phyloP scores from a whole-genome alignment of 176 grass and related monocot genomes.

The Aegilops tauschii region DNA sequence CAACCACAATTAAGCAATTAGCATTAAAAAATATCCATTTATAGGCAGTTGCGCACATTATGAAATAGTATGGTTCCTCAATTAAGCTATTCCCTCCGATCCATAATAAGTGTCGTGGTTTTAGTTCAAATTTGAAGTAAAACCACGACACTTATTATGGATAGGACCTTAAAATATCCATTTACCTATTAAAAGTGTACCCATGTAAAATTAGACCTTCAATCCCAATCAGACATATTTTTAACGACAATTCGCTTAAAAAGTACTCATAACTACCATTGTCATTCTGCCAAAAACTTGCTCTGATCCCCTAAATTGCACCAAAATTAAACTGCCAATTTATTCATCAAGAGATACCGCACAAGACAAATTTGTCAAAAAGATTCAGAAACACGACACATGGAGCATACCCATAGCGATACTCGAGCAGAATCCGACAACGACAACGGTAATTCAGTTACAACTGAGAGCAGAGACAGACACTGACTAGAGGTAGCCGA shows the following conservation, averaged over 20 bases:
- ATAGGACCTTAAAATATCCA: background rate
- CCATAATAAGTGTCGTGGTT: too few species aligned
- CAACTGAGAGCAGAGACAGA: background rate
- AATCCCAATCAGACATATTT: background rate
- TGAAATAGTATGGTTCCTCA: background rate
- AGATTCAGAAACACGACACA: background rate
- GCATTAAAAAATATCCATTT: too few species aligned
- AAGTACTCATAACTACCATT: background rate
- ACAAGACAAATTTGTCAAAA: background rate
- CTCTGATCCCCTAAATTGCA: background rate
- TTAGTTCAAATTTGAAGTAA: too few species aligned
- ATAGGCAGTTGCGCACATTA: background rate
- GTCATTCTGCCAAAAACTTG: background rate
- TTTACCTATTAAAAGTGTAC: background rate
- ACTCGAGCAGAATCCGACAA: background rate
- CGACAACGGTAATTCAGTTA: background rate
- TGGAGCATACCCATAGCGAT: background rate
- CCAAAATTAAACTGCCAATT: background rate
- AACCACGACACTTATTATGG: too few species aligned
- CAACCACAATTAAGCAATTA: too few species aligned
- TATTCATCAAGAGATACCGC: background rate
- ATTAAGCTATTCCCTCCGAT: background rate
- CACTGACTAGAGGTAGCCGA: background rate
- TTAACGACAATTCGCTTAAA: background rate
- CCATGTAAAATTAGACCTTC: background rate